Percentiles rank a stretch among this genome's conserved stretches.
Evolutionary conservation across 2,329 filamentous ascomycete species (phyloP).

Genomic region (Claviceps capensis): DNA sequence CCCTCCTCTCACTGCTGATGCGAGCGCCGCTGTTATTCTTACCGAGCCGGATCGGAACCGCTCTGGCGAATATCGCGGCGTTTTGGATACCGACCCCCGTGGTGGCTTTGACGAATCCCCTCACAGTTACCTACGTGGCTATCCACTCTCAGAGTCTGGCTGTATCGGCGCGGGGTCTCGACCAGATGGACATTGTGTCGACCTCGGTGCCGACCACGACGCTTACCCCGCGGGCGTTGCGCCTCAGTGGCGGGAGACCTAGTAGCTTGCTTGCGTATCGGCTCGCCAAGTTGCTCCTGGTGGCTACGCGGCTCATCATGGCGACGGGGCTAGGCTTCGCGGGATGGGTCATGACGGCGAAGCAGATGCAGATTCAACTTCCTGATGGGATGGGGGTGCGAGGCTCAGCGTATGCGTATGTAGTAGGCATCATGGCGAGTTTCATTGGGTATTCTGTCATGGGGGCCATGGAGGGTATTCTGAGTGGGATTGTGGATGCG

Average conservation of each 20-base stretch:
- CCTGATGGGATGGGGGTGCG: conserved; percentile 42
- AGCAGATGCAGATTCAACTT: conserved; percentile 52
- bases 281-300: conserved; percentile 79
- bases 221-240: conserved; percentile 41
- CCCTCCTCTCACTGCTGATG: conserved; percentile 65
- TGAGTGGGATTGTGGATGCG: conserved; percentile 77
- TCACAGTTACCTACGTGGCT: conserved; percentile 83
- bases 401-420: conserved; percentile 86
- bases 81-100: conserved; percentile 76
- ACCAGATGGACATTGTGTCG: conserved; percentile 69
- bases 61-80: conserved; percentile 62
- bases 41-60: conserved; percentile 49
- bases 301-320: conserved; percentile 85
- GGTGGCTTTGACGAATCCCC: conserved; percentile 73
- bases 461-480: conserved; percentile 77
- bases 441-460: conserved; percentile 92
- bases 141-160: conserved; percentile 81
- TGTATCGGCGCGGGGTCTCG: conserved; percentile 63
- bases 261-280: conserved; percentile 68
- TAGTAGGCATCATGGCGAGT: conserved; percentile 82
- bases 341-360: conserved; percentile 90
- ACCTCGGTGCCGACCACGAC: conserved; percentile 62
- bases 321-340: conserved; percentile 80
- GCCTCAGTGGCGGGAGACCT: conserved; percentile 24
- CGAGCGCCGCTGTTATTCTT: conserved; percentile 76